These are phyloP conservation scores for Blastomyces parvus DNA, from an alignment of 2,329 filamentous ascomycete genomes.

Conservation along the genomic window DNA sequence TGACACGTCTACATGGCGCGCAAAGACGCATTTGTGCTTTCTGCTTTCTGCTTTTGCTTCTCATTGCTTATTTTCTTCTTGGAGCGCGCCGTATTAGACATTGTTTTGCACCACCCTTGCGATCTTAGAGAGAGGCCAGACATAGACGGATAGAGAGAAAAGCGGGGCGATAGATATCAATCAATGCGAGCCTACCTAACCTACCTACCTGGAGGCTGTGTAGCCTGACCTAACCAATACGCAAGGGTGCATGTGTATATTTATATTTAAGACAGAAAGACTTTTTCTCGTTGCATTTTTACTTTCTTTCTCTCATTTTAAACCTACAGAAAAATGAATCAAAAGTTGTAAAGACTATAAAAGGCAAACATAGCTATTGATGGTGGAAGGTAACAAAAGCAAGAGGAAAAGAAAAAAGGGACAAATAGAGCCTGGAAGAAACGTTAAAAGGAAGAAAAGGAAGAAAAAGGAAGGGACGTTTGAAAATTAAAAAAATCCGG, in stretches of 20 bases:
- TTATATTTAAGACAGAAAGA: background rate
- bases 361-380: background rate
- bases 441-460: background rate
- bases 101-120: too few species aligned
- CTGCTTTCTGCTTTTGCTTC: too few species aligned
- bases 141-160: too few species aligned
- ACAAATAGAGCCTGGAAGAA: background rate
- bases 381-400: background rate
- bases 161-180: too few species aligned
- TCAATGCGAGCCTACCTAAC: too few species aligned
- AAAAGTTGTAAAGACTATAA: background rate
- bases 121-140: too few species aligned
- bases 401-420: background rate
- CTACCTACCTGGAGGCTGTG: too few species aligned
- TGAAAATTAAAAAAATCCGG: background rate
- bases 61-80: too few species aligned
- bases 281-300: background rate
- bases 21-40: background rate
- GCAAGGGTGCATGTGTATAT: too few species aligned
- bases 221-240: too few species aligned
- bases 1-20: too few species aligned
- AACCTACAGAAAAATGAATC: background rate
- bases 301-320: background rate
- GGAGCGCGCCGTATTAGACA: too few species aligned
- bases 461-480: background rate